A percentile compares a stretch with the other conserved stretches of the same genome.
These are phyloP conservation scores for Diaporthe eres DNA, from an alignment of 2,329 filamentous ascomycete species.

Conservation along the genomic window DNA sequence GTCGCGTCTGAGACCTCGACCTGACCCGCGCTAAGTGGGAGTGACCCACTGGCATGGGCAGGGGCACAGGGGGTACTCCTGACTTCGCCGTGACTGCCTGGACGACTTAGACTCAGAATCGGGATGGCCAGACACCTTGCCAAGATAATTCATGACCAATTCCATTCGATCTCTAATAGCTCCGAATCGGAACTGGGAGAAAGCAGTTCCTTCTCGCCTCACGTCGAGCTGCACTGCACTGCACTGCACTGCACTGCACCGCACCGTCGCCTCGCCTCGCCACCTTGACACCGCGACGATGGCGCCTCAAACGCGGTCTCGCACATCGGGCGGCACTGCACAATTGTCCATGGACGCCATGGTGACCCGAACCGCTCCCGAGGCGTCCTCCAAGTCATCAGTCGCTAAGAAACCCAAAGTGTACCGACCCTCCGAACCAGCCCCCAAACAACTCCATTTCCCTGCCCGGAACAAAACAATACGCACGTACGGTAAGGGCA, in stretches of 20 bases:
- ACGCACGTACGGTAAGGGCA: constrained; percentile 32
- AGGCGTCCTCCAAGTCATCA: constrained; percentile 5
- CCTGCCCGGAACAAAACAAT: constrained; percentile 44
- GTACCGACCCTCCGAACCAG: constrained; percentile 46
- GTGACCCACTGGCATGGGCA: not conserved
- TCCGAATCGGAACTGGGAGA: not conserved
- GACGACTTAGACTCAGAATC: not conserved
- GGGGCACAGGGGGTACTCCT: constrained; percentile 7
- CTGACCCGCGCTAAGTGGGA: constrained; percentile 21
- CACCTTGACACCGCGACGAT: constrained; percentile 17
- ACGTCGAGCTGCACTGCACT: not conserved
- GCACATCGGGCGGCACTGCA: constrained; percentile 20
- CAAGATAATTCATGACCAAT: not conserved
- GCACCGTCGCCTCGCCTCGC: not conserved
- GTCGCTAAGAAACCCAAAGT: constrained; percentile 38
- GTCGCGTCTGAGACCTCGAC: constrained; percentile 32
- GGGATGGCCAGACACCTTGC: not conserved
- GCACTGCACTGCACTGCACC: not conserved
- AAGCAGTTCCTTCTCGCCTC: not conserved
- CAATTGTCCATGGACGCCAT: constrained; percentile 12
- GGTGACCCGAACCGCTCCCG: constrained; percentile 5
- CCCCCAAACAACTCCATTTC: constrained; percentile 49
- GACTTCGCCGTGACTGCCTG: constrained; percentile 30
- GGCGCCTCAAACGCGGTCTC: constrained; percentile 41
- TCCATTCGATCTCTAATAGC: not conserved